Base-by-base conservation (phyloP, 768 basidiomycete species). In the Termitomyces titanicus region DNA sequence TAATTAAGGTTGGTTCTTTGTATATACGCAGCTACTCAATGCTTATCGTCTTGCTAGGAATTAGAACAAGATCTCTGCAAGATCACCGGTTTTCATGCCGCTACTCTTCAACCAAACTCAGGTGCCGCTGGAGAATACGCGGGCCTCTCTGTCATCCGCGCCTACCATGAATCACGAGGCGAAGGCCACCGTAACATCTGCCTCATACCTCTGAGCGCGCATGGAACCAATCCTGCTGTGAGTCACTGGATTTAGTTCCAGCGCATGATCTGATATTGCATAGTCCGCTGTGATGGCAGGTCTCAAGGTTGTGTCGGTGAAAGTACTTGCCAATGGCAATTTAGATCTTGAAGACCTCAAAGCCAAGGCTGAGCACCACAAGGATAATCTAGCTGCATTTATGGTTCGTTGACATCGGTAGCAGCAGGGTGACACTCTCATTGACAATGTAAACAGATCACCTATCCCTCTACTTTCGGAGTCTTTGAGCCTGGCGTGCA, bases 111-210 rank as follows among this genome's bases (percentile, higher is more conserved):
- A 68, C 97, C 97, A 34, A 99, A 99, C 72, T 98, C 97, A 13
- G 97, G 97, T 42, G 97, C 97, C 17, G 92, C 94, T 57, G 97
- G 97, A 25, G 97, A 99, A 74, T 99, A 95, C 64, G 83, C 97
- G 31, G 97, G 97, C n/a, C 81, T 99, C 20, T 87, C 83, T 49
- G 88, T 98, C 57, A 98, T 99, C 65, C 84, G 88, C 46, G 95
- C 95, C 10, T 99, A 94, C 71, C 94, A 98, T 65, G 88, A 89
- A 67, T 90, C 92, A 51, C 85, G 87, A 20, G 90, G 90, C 31
- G 86, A 98, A 64, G 80, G 77, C 1, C 84, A 95, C 61, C 85
- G 97, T 43, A 83, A 98, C 68, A 82, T 98, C 47, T 98, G 94
- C 67, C 72, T 98, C 49, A 96, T 98, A 63, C 97, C 97, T 52